Base-by-base conservation (phyloP, 1,284 basidiomycete species). In the Puccinia polysora region DNA sequence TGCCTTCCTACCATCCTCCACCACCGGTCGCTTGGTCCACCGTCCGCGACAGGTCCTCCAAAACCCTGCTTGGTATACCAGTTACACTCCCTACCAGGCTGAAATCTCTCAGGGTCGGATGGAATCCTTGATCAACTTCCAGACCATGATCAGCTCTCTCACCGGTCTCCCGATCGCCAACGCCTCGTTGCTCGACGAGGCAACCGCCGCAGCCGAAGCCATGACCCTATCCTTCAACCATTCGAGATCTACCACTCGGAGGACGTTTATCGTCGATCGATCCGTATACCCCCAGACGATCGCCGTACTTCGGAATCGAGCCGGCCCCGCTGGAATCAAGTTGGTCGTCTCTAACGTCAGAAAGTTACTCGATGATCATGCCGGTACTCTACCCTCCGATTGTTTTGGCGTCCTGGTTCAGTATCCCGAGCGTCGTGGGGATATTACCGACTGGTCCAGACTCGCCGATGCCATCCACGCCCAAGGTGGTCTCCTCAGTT, bases 41-140 rank as follows among this genome's bases (percentile, higher is more conserved):
- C 18, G 7, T 53, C 4, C 14, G 1, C 5, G 28, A 15, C 74
- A 93, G 90, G 82, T 95, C 75, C 88, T 92, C 82, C 94, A 98
- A 81, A 97, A 96, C 80, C 95, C 94, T 28, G 90, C 89, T 10
- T 98, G 95, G 95, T 97, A 97, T 81, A 97, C 94, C 2, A 91
- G 90, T 62, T 97, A 97, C 81, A 97, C 93, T 1, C 94, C 95
- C 0, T 84, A 83, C 79, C 91, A 95, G 80, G 89, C 91, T 6
- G 91, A 96, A 82, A 89, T 95, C 78, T 87, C 92, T 20, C 91
- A 95, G 85, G 91, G 91, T 65, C 92, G 95, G 74, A 85, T 98
- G 70, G 95, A 98, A 80, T 97, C 93, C 4, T 85, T 98, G 59
- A 86, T 98, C 79, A 98, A 98, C 82, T 98, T 87, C 80, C 95